These are phyloP conservation scores for Gaertneriomyces sp. DNA, from an alignment of 192 early-diverging fungal species.

Conservation along the genomic window DNA sequence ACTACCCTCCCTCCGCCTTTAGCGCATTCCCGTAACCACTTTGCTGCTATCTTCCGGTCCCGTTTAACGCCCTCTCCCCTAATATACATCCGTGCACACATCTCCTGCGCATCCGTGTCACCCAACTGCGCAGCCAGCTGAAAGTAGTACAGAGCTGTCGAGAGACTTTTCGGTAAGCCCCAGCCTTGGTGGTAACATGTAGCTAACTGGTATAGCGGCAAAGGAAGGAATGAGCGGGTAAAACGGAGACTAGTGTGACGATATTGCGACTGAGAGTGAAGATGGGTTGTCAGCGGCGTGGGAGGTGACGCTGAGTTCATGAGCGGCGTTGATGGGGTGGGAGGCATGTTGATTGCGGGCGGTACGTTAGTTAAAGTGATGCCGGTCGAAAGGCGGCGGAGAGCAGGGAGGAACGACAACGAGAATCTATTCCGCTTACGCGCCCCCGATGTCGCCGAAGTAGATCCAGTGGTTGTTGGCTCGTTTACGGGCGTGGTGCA, in stretches of 20 bases:
- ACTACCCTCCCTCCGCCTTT: slow-evolving; percentile 15
- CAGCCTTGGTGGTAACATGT: slow-evolving; percentile 34
- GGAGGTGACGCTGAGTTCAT: not conserved
- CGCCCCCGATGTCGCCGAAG: too few relatives aligned
- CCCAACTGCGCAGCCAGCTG: slow-evolving; percentile 29
- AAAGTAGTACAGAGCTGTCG: slow-evolving; percentile 32
- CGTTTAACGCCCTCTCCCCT: slow-evolving; percentile 8
- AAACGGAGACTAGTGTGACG: not conserved
- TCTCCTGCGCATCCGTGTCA: slow-evolving; percentile 28
- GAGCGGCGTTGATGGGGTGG: too few relatives aligned
- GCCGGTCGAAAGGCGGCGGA: too few relatives aligned
- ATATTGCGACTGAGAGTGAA: not conserved
- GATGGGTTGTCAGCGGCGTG: not conserved
- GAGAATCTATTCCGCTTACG: too few relatives aligned
- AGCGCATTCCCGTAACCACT: slow-evolving; percentile 30
- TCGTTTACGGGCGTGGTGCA: too few relatives aligned
- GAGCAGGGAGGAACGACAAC: too few relatives aligned
- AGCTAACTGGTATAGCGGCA: slow-evolving; percentile 34
- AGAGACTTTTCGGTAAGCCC: slow-evolving; percentile 26
- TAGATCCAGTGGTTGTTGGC: too few relatives aligned
- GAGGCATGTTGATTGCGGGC: too few relatives aligned
- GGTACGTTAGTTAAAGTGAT: too few relatives aligned
- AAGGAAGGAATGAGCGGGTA: slow-evolving; percentile 21
- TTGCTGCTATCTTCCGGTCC: slow-evolving; percentile 29
- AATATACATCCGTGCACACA: slow-evolving; percentile 21